phyloP scores from a whole-genome alignment of 805 yeast species.

The Ogataea pilisensis region DNA sequence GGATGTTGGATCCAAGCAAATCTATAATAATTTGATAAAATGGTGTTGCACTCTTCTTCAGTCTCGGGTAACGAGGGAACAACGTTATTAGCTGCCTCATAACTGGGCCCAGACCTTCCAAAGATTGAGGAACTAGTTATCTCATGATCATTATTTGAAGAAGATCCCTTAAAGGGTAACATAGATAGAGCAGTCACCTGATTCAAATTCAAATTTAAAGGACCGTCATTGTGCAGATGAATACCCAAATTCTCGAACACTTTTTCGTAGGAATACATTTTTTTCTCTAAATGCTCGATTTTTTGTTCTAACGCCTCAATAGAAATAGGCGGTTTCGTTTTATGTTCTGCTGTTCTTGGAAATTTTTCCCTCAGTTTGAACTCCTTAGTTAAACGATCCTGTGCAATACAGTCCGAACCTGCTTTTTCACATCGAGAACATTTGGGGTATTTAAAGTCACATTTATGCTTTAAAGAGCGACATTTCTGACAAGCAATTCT shows the following conservation, averaged over 20 bases:
- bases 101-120: slow-evolving; percentile 10
- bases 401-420: slow-evolving; percentile 14
- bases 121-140: slow-evolving; percentile 13
- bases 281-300: background rate
- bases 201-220: slow-evolving; percentile 5
- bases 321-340: background rate
- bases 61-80: slow-evolving; percentile 5
- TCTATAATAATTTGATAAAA: slow-evolving; percentile 13
- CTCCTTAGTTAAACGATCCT: slow-evolving; percentile 18
- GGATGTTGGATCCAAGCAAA: slow-evolving; percentile 22
- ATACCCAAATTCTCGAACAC: slow-evolving; percentile 4
- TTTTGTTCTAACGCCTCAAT: background rate
- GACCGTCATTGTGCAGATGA: background rate
- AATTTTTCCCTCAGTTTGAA: slow-evolving; percentile 5
- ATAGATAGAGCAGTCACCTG: slow-evolving; percentile 14
- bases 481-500: slow-evolving; percentile 23
- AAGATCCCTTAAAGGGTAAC: slow-evolving; percentile 12
- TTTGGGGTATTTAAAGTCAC: slow-evolving; percentile 22
- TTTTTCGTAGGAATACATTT: background rate
- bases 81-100: background rate
- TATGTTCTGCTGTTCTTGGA: background rate
- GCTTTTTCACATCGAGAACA: slow-evolving; percentile 21
- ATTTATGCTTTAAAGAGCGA: slow-evolving; percentile 21
- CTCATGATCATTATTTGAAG: slow-evolving; percentile 5
- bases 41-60: slow-evolving; percentile 5